Evolutionary conservation across 768 basidiomycete genomes (phyloP), one percentile per base, ranked within the genome.

Genomic region (Pleurotus sapidus): DNA sequence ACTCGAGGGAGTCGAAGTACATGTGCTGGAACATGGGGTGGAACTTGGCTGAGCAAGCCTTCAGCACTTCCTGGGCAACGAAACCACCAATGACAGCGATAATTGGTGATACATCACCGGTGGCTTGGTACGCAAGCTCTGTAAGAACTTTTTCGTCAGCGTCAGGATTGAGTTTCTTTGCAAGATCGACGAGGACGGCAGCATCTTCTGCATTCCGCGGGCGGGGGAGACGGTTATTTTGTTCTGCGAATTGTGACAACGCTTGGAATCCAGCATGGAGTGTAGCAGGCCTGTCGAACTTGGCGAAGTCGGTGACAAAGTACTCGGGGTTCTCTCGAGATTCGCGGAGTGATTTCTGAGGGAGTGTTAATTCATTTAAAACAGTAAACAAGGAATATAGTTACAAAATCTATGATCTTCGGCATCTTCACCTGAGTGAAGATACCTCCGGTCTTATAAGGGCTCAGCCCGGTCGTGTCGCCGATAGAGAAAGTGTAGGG

Each of bases 371-470:
- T 2, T 25, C 20, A 38, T 11, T 11, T 11, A 11, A 34, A 34
- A 34, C 4, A 34, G 30, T 8, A 11, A 3, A 34, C 11, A 39
- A 56, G 58, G 20, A 9, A 45, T 40, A 30, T 17, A 23, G 42
- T 24, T 65, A 98, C 96, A 66, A 98, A 99, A 69, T 94, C 85
- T 49, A 98, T 76, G 49, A 94, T 81, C 75, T 96, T 98, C 8
- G 97, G 97, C 94, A 98, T 96, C 77, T 98, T 99, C 61, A 98
- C 95, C 72, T 99, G 97, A 5, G 92, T 94, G 70, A 98, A 99
- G 60, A 95, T 89, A 38, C 97, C 97, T 23, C 96, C 97, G 25
- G 84, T 68, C 63, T 87, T 84, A 74, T 98, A 98, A 46, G 83
- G 78, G 24, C 86, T 79, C 9, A 97, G 68, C 37, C 80, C 80